These are phyloP conservation scores for Fusarium xylarioides DNA, from an alignment of 2,329 filamentous ascomycete species.

Conservation along the genomic window DNA sequence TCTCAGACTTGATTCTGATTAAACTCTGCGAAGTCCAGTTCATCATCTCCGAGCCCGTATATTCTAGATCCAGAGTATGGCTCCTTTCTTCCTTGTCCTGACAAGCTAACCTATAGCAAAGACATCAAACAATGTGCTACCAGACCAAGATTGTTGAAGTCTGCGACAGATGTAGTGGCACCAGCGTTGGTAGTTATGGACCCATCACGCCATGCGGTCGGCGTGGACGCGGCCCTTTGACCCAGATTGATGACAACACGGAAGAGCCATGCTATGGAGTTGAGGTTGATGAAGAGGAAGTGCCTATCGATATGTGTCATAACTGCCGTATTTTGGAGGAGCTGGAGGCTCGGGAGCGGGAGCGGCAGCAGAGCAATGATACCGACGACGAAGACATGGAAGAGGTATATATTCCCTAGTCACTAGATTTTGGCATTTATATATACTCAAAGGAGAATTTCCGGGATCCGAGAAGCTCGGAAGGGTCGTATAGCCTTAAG, in stretches of 20 bases:
- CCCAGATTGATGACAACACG: not conserved
- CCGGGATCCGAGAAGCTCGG: accelerated
- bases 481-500: accelerated
- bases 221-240: not conserved
- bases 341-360: not conserved
- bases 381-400: not conserved
- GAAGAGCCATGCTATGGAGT: not conserved
- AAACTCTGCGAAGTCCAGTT: accelerated
- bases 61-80: accelerated
- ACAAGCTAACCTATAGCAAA: not conserved
- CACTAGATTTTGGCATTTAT: too few species aligned
- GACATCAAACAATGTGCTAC: not conserved
- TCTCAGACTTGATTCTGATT: not conserved
- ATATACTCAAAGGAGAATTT: accelerated
- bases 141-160: not conserved
- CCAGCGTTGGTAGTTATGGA: too few species aligned
- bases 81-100: accelerated
- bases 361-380: too few species aligned
- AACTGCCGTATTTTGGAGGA: not conserved
- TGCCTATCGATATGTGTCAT: not conserved
- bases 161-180: not conserved
- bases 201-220: not conserved
- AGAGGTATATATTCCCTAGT: not conserved
- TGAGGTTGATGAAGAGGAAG: too few species aligned
- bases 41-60: accelerated